A percentile compares a stretch with the other conserved stretches of the same genome.
Conservation (phyloP, 805 yeast genomes). For the Lachancea mirantina region DNA sequence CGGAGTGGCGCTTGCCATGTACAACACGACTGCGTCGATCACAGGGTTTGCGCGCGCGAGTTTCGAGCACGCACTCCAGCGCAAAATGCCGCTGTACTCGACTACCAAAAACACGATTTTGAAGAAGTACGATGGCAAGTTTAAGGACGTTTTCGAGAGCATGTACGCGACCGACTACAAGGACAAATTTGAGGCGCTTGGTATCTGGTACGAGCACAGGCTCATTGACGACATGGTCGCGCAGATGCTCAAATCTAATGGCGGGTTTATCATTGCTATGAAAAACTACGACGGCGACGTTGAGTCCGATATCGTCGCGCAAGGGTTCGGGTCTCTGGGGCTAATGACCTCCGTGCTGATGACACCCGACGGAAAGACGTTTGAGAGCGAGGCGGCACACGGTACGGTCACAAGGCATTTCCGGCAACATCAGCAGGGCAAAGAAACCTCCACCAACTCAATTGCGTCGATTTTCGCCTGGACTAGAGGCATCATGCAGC, state of each 20-base stretch:
- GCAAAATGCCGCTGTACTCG: constrained; percentile 73
- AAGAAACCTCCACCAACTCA: constrained; percentile 94
- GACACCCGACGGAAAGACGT: constrained; percentile 94
- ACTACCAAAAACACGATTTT: constrained; percentile 93
- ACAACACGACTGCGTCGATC: constrained; percentile 90
- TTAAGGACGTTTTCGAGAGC: constrained; percentile 86
- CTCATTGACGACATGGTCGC: constrained; percentile 98
- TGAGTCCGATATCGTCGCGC: constrained; percentile 93
- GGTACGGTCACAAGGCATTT: constrained; percentile 97
- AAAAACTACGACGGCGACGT: constrained; percentile 98
- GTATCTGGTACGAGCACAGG: constrained; percentile 97
- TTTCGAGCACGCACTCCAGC: constrained; percentile 75
- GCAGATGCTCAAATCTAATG: constrained; percentile 92
- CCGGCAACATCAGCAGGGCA: constrained; percentile 93
- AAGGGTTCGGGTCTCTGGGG: constrained; percentile 95
- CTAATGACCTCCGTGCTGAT: constrained; percentile 95
- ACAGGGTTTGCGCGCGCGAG: constrained; percentile 88
- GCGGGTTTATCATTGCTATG: constrained; percentile 93
- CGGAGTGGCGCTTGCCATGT: constrained; percentile 83
- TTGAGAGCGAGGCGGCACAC: constrained; percentile 98
- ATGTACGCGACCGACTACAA: constrained; percentile 68
- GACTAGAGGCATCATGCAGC: constrained; percentile 88
- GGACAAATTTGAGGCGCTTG: constrained; percentile 60
- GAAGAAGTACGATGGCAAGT: constrained; percentile 89
- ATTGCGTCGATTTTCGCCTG: constrained; percentile 97